Conservation (phyloP, 2,329 filamentous ascomycete genomes). For the Xylaria sp. region DNA sequence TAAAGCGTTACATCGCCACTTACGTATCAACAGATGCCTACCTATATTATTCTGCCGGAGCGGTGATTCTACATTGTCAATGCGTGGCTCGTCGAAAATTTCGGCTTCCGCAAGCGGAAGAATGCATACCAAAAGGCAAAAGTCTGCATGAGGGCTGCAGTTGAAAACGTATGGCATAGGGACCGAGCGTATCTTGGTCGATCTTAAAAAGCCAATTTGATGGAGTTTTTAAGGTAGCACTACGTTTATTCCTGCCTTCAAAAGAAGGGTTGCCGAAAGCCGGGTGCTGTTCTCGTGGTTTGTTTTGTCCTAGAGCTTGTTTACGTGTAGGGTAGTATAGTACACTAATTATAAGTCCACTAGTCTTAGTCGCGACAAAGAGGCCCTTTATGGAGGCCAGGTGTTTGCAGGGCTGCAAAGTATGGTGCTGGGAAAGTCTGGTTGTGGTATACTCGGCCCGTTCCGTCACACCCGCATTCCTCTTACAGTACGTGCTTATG, state of each 20-base stretch:
- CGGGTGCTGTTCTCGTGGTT: constrained; percentile 5
- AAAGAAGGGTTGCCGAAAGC: constrained; percentile 25
- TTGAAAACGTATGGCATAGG: constrained; percentile 16
- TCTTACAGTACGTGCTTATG: constrained; percentile 6
- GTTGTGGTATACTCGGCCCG: constrained; percentile 18
- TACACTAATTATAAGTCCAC: constrained; percentile 19
- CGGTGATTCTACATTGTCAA: constrained; percentile 8
- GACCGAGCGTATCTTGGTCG: constrained; percentile 21
- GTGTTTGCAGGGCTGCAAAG: constrained; percentile 31
- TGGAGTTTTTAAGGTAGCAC: constrained; percentile 25
- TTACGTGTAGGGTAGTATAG: constrained; percentile 32
- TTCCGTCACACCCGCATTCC: constrained; percentile 22
- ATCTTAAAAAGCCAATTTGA: constrained; percentile 13
- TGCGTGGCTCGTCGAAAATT: constrained; percentile 19
- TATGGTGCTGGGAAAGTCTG: constrained; percentile 18
- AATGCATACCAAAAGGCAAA: constrained; percentile 18
- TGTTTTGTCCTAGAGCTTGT: constrained; percentile 26
- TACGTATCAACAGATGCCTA: constrained; percentile 15
- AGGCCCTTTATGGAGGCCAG: constrained; percentile 38
- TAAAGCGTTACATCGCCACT: constrained; percentile 23
- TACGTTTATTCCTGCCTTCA: constrained; percentile 20
- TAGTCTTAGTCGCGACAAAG: constrained; percentile 34
- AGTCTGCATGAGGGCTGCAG: constrained; percentile 25
- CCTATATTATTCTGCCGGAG: constrained; percentile 14
- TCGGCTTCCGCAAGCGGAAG: constrained; percentile 13